These are phyloP conservation scores for Clausena lansium DNA, from an alignment of 345 rosid species.

Conservation along the genomic window DNA sequence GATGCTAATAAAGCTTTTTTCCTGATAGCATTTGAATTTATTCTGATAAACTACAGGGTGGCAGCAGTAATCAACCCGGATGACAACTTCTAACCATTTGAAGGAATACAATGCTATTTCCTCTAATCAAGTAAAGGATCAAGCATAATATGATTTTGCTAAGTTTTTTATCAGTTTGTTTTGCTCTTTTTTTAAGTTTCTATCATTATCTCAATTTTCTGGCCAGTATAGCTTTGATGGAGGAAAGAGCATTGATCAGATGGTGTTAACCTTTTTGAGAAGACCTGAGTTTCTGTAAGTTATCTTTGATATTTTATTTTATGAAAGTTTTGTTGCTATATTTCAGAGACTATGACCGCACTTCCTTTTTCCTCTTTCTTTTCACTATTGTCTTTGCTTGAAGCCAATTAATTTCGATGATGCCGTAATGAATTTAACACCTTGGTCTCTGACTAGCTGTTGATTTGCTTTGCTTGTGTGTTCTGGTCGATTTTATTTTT, in stretches of 20 bases:
- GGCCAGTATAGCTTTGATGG: constrained; percentile 41
- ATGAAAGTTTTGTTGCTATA: not conserved
- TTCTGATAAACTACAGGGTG: constrained; percentile 42
- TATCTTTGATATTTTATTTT: constrained; percentile 14
- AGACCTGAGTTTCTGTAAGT: constrained; percentile 72
- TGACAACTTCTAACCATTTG: constrained; percentile 49
- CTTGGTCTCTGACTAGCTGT: not conserved
- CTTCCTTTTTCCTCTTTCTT: not conserved
- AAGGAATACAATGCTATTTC: constrained; percentile 47
- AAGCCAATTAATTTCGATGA: not conserved
- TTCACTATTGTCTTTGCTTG: not conserved
- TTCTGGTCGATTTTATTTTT: not conserved
- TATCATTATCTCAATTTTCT: constrained; percentile 36
- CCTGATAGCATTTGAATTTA: constrained; percentile 5
- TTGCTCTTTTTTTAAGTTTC: constrained; percentile 3
- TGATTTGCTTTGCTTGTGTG: not conserved
- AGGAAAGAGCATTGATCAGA: constrained; percentile 36
- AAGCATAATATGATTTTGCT: not conserved
- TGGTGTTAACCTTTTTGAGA: constrained; percentile 53
- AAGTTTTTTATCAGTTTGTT: not conserved
- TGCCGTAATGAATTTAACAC: not conserved
- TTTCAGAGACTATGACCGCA: not conserved
- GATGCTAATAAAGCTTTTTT: not conserved
- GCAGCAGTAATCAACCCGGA: constrained; percentile 45
- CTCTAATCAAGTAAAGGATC: constrained; percentile 53